Percentiles rank a stretch among this genome's conserved stretches.
phyloP scores from a whole-genome alignment of 495 filamentous ascomycete species.

The Hypoxylon fuscum region DNA sequence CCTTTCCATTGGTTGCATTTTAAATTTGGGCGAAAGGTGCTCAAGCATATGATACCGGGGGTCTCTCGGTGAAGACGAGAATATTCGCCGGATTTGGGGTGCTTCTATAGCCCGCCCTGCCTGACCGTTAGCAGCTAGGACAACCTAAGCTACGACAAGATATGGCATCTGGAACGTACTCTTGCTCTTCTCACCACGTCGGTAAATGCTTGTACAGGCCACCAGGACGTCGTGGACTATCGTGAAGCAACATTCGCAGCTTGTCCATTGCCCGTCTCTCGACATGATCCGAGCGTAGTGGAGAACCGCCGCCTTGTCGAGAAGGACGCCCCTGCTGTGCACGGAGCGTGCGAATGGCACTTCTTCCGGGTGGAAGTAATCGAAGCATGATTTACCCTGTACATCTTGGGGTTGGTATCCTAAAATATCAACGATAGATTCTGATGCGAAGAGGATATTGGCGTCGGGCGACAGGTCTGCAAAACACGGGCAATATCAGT shows the following conservation, averaged over 20 bases:
- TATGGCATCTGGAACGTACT: conserved; percentile 63
- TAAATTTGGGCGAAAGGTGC: conserved; percentile 85
- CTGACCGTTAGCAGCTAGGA: conserved; percentile 29
- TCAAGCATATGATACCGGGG: conserved; percentile 92
- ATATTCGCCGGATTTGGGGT: conserved; percentile 78
- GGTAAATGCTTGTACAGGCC: conserved; percentile 84
- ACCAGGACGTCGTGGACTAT: conserved; percentile 88
- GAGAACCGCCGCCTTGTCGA: conserved; percentile 87
- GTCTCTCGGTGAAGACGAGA: conserved; percentile 82
- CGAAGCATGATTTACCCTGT: conserved; percentile 79
- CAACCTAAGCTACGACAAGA: conserved; percentile 4
- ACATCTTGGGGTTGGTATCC: conserved; percentile 82
- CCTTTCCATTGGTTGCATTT: conserved; percentile 68
- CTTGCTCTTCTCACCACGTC: conserved; percentile 71
- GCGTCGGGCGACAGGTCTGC: conserved; percentile 79
- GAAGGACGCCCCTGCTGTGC: conserved; percentile 75
- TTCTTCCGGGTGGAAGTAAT: conserved; percentile 87
- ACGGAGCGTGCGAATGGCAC: conserved; percentile 76
- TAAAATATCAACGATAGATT: conserved; percentile 82
- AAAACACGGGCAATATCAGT: conserved; percentile 32
- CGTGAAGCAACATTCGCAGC: conserved; percentile 90
- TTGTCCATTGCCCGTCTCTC: conserved; percentile 75
- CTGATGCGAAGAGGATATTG: conserved; percentile 82
- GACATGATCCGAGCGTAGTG: conserved; percentile 79
- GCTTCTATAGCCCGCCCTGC: conserved; percentile 82